These are phyloP conservation scores for Aphanomyces euteiches DNA, from an alignment of 352 stramenopile species.

Conservation along the genomic window DNA sequence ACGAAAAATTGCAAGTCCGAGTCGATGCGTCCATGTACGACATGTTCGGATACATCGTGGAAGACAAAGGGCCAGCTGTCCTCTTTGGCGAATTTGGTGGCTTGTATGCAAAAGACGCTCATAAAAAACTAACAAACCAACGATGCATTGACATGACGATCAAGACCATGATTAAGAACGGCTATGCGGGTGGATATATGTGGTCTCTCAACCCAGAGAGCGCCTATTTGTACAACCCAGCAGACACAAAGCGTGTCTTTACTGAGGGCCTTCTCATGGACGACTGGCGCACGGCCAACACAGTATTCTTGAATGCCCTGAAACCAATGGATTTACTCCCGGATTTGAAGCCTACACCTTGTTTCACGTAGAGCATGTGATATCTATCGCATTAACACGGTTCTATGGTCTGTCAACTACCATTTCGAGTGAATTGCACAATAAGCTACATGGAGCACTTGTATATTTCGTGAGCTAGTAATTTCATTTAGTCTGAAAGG, in stretches of 20 bases:
- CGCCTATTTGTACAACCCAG: constrained; percentile 65
- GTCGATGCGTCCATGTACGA: constrained; percentile 62
- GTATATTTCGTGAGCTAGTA: too few species aligned
- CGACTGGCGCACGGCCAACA: constrained; percentile 65
- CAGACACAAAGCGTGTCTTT: constrained; percentile 52
- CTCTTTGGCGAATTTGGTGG: constrained; percentile 50
- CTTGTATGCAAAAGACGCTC: constrained; percentile 51
- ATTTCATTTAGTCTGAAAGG: too few species aligned
- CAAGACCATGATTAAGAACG: constrained; percentile 44
- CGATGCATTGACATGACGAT: constrained; percentile 61
- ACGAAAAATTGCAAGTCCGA: constrained; percentile 45
- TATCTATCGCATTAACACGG: too few species aligned
- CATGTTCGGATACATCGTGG: constrained; percentile 72
- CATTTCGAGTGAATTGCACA: too few species aligned
- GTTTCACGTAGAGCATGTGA: constrained; percentile 33
- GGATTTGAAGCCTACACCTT: constrained; percentile 62
- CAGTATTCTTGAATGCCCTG: constrained; percentile 56
- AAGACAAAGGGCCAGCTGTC: constrained; percentile 37
- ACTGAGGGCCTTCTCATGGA: constrained; percentile 58
- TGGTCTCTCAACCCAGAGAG: constrained; percentile 73
- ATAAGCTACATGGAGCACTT: too few species aligned
- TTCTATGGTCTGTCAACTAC: too few species aligned
- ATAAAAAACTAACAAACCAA: constrained; percentile 51
- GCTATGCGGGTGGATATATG: constrained; percentile 61
- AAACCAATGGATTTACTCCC: constrained; percentile 48